Evolutionary conservation across 2,329 filamentous ascomycete species (phyloP).

Genomic region (Beauveria rudraprayagi): DNA sequence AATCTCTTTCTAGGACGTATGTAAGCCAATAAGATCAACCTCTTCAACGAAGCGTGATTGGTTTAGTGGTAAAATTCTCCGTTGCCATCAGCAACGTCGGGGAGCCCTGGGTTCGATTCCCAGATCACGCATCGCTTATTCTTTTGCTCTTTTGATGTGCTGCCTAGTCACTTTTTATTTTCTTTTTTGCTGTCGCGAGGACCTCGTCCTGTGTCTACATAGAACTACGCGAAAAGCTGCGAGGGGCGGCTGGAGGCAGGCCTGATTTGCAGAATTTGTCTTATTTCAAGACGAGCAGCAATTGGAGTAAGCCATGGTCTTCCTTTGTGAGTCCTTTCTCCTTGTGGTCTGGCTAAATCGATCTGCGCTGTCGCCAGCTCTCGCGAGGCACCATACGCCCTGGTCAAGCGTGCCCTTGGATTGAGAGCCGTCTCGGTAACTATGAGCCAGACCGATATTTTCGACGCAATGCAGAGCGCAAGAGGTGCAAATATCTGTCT

Average conservation of each 20-base stretch:
- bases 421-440: not conserved
- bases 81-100: conserved; percentile 17
- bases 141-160: not conserved
- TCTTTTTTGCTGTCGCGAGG: not conserved
- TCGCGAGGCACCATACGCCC: conserved; percentile 16
- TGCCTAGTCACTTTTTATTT: not conserved
- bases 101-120: conserved; percentile 17
- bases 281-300: conserved; percentile 3
- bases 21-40: not conserved
- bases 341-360: conserved; percentile 13
- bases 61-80: conserved; percentile 18
- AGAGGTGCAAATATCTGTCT: conserved; percentile 10
- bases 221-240: too few relatives aligned
- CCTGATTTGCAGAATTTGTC: not conserved
- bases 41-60: conserved; percentile 15
- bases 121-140: conserved; percentile 14
- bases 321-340: conserved; percentile 12
- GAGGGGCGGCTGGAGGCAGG: not conserved
- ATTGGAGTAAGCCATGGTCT: conserved; percentile 6
- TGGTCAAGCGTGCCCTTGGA: conserved; percentile 11
- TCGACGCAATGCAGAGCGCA: conserved; percentile 15
- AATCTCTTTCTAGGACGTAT: not conserved
- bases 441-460: conserved; percentile 15
- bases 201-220: not conserved
- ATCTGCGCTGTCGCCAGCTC: conserved; percentile 12